Base-by-base conservation (phyloP, 2,329 filamentous ascomycete species). In the Fonsecaea multimorphosa region DNA sequence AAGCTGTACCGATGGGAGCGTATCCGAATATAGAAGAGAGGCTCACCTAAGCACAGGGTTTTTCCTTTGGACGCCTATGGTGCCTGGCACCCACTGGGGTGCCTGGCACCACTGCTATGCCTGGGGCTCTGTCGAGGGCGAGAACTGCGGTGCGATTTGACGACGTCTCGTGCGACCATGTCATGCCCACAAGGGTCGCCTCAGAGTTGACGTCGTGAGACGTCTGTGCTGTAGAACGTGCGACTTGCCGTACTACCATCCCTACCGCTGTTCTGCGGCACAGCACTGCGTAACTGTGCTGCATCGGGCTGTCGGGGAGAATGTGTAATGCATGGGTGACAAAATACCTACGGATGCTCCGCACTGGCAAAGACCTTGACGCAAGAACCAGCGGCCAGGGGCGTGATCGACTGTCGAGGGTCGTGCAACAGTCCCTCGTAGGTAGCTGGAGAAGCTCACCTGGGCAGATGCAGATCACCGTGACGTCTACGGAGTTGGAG, bases 141-240 rank as follows among this genome's bases (percentile, higher is more conserved):
- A 27, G 34, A 40, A 36, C 24, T 27, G 55, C 34, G 36, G 14
- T 63, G 55, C 53, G 31, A 60, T 32, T 59, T 64, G 65, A 65
- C 61, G 54, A 46, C 36, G 40, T 62, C 40, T 36, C n/a, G 58
- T 64, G 57, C 22, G n/a, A 63, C 65, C 58, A 24, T 54, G 40
- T 44, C 38, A 61, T 61, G 44, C 56, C 62, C 67, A 61, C 59
- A 57, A 63, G 67, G 59, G 61, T 58, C 38, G 62, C 40, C 65
- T 60, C 60, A 64, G 57, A 57, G 49, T 67, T 63, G 67, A 66
- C 62, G 64, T 59, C 46, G 64, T 65, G 64, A 54, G 61, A 65
- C 24, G 27, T 52, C n/a, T 34, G 16, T 55, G 44, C 52, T 27
- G 44, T 46, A 19, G 54, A 53, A 34, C 53, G 60, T 60, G 29